A percentile compares a stretch with the other conserved stretches of the same genome.
Evolutionary conservation across 2,329 filamentous ascomycete species (phyloP).

Genomic region (Sclerotinia sclerotiorum): DNA sequence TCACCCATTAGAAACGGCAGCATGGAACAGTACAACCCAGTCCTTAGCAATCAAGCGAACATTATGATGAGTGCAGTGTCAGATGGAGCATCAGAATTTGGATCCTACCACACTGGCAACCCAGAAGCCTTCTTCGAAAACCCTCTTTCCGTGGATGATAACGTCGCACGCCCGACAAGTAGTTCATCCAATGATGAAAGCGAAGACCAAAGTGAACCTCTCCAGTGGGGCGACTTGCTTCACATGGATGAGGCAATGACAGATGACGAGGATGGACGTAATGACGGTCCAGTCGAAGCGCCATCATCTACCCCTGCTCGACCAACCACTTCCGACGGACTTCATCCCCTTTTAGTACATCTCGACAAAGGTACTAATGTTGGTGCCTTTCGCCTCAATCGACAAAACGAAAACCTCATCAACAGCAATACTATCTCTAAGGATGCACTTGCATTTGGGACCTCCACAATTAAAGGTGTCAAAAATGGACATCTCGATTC

Average conservation of each 20-base stretch:
- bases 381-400: conserved; percentile 71
- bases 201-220: conserved; percentile 70
- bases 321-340: conserved; percentile 48
- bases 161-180: conserved; percentile 55
- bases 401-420: conserved; percentile 53
- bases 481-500: conserved; percentile 65
- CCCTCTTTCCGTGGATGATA: conserved; percentile 51
- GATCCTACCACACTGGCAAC: conserved; percentile 63
- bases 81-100: conserved; percentile 25
- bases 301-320: conserved; percentile 50
- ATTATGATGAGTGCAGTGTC: conserved; percentile 70
- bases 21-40: conserved; percentile 45
- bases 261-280: conserved; percentile 22
- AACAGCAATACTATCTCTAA: conserved; percentile 58
- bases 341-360: conserved; percentile 60
- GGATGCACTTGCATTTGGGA: conserved; percentile 62
- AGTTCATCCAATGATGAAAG: conserved; percentile 44
- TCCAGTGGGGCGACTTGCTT: conserved; percentile 62
- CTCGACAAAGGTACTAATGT: conserved; percentile 65
- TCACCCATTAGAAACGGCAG: conserved; percentile 20
- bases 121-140: conserved; percentile 73
- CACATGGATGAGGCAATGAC: conserved; percentile 25
- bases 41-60: conserved; percentile 67
- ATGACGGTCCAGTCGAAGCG: conserved; percentile 2
- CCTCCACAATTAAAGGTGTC: conserved; percentile 61